Percentiles rank a stretch among this genome's conserved stretches.
Evolutionary conservation across 345 rosid species (phyloP).

Genomic region (Cochlearia excelsa): DNA sequence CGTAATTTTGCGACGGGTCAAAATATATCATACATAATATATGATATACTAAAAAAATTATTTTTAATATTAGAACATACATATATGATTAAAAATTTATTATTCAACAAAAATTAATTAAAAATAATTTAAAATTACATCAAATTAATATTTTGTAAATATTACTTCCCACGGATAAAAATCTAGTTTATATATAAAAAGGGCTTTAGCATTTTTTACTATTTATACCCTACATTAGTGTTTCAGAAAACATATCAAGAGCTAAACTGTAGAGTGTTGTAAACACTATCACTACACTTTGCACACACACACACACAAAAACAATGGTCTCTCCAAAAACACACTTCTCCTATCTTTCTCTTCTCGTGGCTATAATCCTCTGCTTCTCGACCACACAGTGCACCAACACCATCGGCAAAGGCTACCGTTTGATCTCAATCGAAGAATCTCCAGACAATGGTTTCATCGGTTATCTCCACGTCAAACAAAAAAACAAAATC

Average conservation of each 20-base stretch:
- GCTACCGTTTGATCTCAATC: slow-evolving; percentile 79
- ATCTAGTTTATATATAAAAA: too few species aligned
- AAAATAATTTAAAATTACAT: too few species aligned
- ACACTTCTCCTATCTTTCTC: slow-evolving; percentile 9
- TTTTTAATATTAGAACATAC: too few species aligned
- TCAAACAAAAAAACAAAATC: slow-evolving; percentile 63
- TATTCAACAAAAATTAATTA: too few species aligned
- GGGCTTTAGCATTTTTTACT: not conserved
- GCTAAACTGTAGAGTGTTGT: slow-evolving; percentile 18
- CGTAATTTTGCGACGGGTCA: too few species aligned
- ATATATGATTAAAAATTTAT: too few species aligned
- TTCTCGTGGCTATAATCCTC: slow-evolving; percentile 36
- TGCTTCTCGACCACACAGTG: slow-evolving; percentile 38
- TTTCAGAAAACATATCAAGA: slow-evolving; percentile 3
- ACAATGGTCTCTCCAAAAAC: not conserved
- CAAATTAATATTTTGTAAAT: too few species aligned
- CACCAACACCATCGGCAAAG: slow-evolving; percentile 56
- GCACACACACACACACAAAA: not conserved
- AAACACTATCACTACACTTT: too few species aligned
- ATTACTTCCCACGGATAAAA: too few species aligned
- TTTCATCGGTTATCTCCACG: slow-evolving; percentile 71
- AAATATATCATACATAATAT: too few species aligned
- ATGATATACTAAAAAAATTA: too few species aligned
- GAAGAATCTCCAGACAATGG: slow-evolving; percentile 77
- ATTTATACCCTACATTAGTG: not conserved